Evolutionary conservation across 1,284 basidiomycete species (phyloP).

Genomic region (Leccinum solheimii): DNA sequence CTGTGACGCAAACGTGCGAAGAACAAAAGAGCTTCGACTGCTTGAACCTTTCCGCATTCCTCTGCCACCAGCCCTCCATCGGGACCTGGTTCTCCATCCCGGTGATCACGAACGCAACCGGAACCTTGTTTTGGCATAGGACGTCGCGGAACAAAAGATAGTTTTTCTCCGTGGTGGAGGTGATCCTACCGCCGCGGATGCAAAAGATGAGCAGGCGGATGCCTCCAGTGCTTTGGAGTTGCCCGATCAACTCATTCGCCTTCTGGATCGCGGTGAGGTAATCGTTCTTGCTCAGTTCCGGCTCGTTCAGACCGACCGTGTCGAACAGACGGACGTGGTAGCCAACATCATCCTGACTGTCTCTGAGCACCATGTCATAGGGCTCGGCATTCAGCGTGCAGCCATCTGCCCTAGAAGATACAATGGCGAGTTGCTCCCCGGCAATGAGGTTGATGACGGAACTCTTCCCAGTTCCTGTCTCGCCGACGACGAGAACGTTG

Average conservation of each 20-base stretch:
- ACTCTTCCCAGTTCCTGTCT: conserved; percentile 29
- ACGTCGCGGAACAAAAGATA: conserved; percentile 29
- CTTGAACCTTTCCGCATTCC: conserved; percentile 14
- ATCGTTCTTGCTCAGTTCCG: conserved; percentile 15
- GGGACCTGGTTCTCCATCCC: conserved; percentile 25
- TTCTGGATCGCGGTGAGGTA: conserved; percentile 25
- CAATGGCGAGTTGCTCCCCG: conserved; percentile 16
- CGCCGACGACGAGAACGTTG: conserved; percentile 29
- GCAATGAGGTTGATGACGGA: conserved; percentile 29
- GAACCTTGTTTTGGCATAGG: conserved; percentile 28
- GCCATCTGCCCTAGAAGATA: conserved; percentile 15
- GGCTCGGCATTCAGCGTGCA: conserved; percentile 20
- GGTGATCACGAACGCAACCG: conserved; percentile 29
- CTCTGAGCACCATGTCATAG: conserved; percentile 21
- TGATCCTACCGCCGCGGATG: conserved; percentile 30
- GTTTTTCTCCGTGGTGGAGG: conserved; percentile 20
- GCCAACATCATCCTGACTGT: neutral
- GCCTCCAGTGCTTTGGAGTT: conserved; percentile 28
- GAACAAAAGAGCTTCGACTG: conserved; percentile 15
- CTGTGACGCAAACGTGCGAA: conserved; percentile 28
- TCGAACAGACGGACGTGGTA: conserved; percentile 25
- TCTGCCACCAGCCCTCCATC: conserved; percentile 30
- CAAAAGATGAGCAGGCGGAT: conserved; percentile 30
- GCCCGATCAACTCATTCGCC: conserved; percentile 22
- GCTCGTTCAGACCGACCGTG: conserved; percentile 27